Percentiles rank a stretch among this genome's conserved stretches.
These are phyloP conservation scores for Pichia phayaonensis DNA, from an alignment of 805 yeast genomes.

Conservation along the genomic window DNA sequence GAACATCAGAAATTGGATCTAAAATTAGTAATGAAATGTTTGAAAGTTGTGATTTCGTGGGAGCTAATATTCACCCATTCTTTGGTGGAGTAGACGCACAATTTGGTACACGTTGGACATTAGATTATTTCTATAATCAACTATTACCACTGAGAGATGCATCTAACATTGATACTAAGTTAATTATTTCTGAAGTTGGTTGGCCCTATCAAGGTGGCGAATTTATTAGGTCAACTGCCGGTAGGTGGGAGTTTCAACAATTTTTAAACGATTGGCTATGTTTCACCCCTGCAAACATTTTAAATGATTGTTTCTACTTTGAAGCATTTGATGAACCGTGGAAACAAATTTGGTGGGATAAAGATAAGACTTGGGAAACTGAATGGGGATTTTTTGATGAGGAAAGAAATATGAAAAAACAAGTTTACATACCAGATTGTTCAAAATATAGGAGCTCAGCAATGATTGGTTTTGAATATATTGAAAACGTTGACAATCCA, in stretches of 20 bases:
- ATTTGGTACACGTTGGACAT: slow-evolving; percentile 46
- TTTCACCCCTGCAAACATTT: slow-evolving; percentile 27
- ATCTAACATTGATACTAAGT: slow-evolving; percentile 18
- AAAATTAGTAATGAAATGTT: slow-evolving; percentile 34
- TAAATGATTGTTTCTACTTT: slow-evolving; percentile 48
- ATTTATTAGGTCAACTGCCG: slow-evolving; percentile 40
- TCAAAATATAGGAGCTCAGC: slow-evolving; percentile 9
- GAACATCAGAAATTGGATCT: slow-evolving; percentile 55
- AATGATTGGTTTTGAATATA: background rate
- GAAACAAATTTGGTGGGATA: slow-evolving; percentile 47
- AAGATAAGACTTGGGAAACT: slow-evolving; percentile 51
- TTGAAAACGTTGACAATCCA: background rate
- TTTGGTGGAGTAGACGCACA: slow-evolving; percentile 48
- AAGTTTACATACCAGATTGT: slow-evolving; percentile 36
- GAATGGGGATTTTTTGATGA: slow-evolving; percentile 61
- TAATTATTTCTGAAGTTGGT: slow-evolving; percentile 56
- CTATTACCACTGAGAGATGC: slow-evolving; percentile 32
- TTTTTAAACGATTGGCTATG: slow-evolving; percentile 51
- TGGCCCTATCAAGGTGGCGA: slow-evolving; percentile 65
- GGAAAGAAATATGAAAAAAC: slow-evolving; percentile 40
- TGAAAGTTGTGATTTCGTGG: slow-evolving; percentile 44
- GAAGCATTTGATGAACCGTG: slow-evolving; percentile 73
- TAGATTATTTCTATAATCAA: slow-evolving; percentile 38
- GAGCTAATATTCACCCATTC: slow-evolving; percentile 63
- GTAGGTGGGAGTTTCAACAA: slow-evolving; percentile 33